phyloP scores from a whole-genome alignment of 1,284 basidiomycete species.

The Rhodofomes roseus region DNA sequence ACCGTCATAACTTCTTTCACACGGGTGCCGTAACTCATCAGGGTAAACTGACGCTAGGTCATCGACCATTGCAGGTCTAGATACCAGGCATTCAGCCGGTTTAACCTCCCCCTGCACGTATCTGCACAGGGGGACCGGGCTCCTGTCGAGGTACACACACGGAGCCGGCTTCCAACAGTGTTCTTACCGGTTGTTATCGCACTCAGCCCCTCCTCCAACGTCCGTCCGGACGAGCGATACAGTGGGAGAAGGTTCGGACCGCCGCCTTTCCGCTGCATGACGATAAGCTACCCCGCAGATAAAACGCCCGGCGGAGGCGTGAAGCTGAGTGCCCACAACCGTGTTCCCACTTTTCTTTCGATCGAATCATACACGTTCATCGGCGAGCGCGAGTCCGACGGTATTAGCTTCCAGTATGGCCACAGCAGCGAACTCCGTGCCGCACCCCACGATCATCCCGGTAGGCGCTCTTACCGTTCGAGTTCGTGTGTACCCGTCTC shows the following conservation, averaged over 20 bases:
- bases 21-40: not conserved
- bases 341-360: not conserved
- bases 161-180: not conserved
- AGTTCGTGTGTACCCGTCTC: not conserved
- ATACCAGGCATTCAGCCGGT: too few relatives aligned
- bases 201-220: not conserved
- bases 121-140: too few relatives aligned
- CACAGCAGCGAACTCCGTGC: constrained; percentile 20
- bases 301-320: not conserved
- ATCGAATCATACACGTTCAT: not conserved
- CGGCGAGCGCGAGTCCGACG: not conserved
- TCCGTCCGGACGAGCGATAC: not conserved
- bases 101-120: too few relatives aligned
- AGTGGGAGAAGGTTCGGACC: constrained; percentile 4
- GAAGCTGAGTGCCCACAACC: not conserved
- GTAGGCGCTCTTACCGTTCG: constrained; percentile 18
- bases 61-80: too few relatives aligned
- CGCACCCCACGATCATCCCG: constrained; percentile 24
- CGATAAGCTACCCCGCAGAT: not conserved
- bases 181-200: not conserved
- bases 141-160: not conserved
- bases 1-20: not conserved
- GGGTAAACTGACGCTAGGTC: not conserved
- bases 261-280: not conserved
- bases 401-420: constrained; percentile 10